Conservation (phyloP, 352 stramenopile genomes). For the Albugo laibachii region DNA sequence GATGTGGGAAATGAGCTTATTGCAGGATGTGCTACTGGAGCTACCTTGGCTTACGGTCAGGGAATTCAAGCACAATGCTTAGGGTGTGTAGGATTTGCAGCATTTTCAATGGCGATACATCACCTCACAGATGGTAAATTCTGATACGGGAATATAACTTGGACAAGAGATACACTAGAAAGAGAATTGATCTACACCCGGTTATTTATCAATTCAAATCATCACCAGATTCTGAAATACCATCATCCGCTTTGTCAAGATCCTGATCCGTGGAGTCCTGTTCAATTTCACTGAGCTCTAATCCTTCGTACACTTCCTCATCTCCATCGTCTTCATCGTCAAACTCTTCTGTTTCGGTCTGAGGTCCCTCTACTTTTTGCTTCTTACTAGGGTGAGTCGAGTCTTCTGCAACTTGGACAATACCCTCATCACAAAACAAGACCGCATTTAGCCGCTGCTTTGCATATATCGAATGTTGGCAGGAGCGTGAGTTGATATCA, state of each 20-base stretch:
- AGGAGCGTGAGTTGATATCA: slow-evolving; percentile 70
- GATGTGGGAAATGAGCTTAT: slow-evolving; percentile 90
- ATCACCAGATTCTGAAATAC: neutral
- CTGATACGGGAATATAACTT: slow-evolving; percentile 9
- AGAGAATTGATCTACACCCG: no score
- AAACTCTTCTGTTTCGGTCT: slow-evolving; percentile 19
- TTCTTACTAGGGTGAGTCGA: slow-evolving; percentile 17
- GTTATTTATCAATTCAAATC: no score
- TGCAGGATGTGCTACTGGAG: slow-evolving; percentile 89
- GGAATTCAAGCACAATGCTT: slow-evolving; percentile 85
- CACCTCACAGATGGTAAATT: slow-evolving; percentile 65
- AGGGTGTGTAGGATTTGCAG: slow-evolving; percentile 84
- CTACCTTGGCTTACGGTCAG: slow-evolving; percentile 83
- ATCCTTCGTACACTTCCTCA: slow-evolving; percentile 66
- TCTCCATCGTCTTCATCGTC: slow-evolving; percentile 52
- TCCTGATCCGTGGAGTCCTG: slow-evolving; percentile 31
- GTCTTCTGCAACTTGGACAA: slow-evolving; percentile 9
- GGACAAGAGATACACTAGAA: no score
- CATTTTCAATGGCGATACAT: slow-evolving; percentile 83
- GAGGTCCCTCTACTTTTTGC: slow-evolving; percentile 22
- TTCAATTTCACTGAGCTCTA: slow-evolving; percentile 40
- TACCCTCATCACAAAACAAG: slow-evolving; percentile 70
- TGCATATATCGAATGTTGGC: slow-evolving; percentile 47
- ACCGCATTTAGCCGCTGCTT: slow-evolving; percentile 84
- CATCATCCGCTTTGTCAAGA: slow-evolving; percentile 22